Base-by-base conservation (phyloP, 2,329 filamentous ascomycete genomes). In the Arthrobotrys megalospora region DNA sequence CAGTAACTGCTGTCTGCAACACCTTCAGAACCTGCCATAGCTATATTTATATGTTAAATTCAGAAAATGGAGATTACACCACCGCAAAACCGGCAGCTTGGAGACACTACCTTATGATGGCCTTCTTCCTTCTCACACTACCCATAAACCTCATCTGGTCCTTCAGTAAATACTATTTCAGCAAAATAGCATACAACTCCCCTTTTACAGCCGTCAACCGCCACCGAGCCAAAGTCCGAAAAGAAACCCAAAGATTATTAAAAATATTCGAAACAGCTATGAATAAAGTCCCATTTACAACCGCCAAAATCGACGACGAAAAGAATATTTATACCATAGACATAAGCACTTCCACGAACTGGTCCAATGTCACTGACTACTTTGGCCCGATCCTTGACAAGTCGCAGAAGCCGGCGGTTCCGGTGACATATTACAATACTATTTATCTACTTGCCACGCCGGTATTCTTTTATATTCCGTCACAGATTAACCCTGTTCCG, bases 11-110 rank as follows among this genome's bases (percentile, higher is more conserved):
- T 1, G 7, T 66, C 16, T 47, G 36, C 55, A 52, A 66, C 32
- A n/a, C 43, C 8, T 1, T 66, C 16, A 41, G 11, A 24, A 14
- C 2, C 28, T 50, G 45, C 28, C 63, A 50, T 41, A 52, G 45
- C 16, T 66, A 66, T n/a, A 50, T 50, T 21, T 41, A 38, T 24
- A 41, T 62, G 28, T 62, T 70, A 58, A 16, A 34, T 16, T 70
- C 45, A 7, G 66, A 70, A 3, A 14, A 32, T 11, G 66, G 32
- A n/a, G 41, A 70, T 3, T 47, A 70, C 24, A 24, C 24, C 1
- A 16, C 34, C 4, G 6, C 34, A 6, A 60, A 43, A 28, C 55
- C 55, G 10, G 36, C 55, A 32, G 47, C 24, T 7, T 50, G 41
- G 41, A 70, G 38, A 52, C 41, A 50, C n/a, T 28, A 34, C 52